phyloP scores from a whole-genome alignment of 2,329 filamentous ascomycete species.

The Botrytis fabae region DNA sequence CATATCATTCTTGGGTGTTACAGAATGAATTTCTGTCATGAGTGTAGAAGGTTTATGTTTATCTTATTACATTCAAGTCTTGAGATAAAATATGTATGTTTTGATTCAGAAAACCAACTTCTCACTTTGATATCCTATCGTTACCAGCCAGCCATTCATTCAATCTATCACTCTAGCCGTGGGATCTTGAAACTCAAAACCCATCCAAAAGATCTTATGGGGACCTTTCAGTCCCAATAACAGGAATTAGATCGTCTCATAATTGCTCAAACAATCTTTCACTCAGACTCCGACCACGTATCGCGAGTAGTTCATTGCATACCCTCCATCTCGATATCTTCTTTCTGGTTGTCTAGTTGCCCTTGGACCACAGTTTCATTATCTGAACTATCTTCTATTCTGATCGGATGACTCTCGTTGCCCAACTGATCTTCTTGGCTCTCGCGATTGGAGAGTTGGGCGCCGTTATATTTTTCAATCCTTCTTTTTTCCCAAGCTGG shows the following conservation, averaged over 20 bases:
- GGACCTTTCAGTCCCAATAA: not conserved
- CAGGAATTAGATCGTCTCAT: not conserved
- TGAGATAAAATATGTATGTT: not conserved
- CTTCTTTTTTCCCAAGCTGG: not conserved
- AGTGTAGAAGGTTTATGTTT: not conserved
- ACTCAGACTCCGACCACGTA: not conserved
- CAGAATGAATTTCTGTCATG: not conserved
- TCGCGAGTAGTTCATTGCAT: not conserved
- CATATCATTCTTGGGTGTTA: not conserved
- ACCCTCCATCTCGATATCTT: not conserved
- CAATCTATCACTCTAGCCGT: not conserved
- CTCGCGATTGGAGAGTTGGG: not conserved
- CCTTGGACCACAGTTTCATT: not conserved
- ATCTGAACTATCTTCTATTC: not conserved
- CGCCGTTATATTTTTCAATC: not conserved
- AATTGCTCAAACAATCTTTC: not conserved
- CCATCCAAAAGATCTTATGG: too few species aligned
- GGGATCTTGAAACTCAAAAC: not conserved
- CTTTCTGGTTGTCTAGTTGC: not conserved
- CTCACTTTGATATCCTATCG: not conserved
- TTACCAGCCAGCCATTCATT: not conserved
- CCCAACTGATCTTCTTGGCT: not conserved
- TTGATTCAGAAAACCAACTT: not conserved
- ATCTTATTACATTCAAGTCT: not conserved
- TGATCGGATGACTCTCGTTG: not conserved